Evolutionary conservation across 306 rosid species (phyloP).

Genomic region (Pyrus communis): DNA sequence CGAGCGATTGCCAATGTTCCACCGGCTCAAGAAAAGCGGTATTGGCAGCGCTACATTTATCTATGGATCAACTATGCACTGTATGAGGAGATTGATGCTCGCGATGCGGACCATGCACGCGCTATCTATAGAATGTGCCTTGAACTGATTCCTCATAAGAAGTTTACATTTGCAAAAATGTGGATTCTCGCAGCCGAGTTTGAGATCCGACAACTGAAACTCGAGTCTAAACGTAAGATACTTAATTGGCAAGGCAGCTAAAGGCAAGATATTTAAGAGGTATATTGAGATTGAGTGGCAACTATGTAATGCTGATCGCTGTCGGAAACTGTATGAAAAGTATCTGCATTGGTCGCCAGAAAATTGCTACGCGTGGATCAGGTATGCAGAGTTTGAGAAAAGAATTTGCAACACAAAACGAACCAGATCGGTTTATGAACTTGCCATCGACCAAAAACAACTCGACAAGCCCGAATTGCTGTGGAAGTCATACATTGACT

Average conservation of each 20-base stretch:
- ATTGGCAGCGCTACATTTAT: neutral
- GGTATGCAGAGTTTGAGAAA: conserved; percentile 68
- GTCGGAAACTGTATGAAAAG: conserved; percentile 67
- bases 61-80: conserved; percentile 63
- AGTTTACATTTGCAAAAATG: conserved; percentile 75
- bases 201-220: conserved; percentile 73
- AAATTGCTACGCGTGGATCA: conserved; percentile 83
- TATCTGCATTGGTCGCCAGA: conserved; percentile 74
- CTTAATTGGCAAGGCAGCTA: conserved; percentile 69
- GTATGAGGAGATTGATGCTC: conserved; percentile 80
- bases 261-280: conserved; percentile 82
- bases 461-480: conserved; percentile 82
- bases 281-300: conserved; percentile 85
- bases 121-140: conserved; percentile 51
- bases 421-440: conserved; percentile 72
- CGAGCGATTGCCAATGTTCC: conserved; percentile 82
- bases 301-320: conserved; percentile 60
- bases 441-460: conserved; percentile 76
- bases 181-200: conserved; percentile 82
- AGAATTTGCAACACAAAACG: conserved; percentile 61
- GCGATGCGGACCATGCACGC: conserved; percentile 66
- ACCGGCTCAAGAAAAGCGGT: conserved; percentile 78
- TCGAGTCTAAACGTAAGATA: conserved; percentile 53
- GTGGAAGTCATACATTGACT: conserved; percentile 86
- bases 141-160: conserved; percentile 27